These are phyloP conservation scores for Sordariomycetes sp. DNA, from an alignment of 2,329 filamentous ascomycete genomes.

Conservation along the genomic window DNA sequence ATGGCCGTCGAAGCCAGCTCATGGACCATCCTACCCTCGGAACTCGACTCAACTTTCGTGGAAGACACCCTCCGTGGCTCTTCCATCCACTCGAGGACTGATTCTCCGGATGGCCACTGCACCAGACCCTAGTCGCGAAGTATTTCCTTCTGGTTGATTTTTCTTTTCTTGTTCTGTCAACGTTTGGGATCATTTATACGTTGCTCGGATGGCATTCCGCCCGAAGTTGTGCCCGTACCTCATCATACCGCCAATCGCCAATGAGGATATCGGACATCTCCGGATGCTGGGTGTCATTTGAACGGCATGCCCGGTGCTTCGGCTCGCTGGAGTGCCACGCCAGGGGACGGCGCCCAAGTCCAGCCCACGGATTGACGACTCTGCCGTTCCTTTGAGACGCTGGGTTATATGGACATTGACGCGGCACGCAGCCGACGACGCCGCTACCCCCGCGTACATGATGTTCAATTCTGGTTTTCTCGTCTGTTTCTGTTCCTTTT, in stretches of 20 bases:
- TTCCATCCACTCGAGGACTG: neutral
- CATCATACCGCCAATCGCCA: neutral
- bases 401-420: neutral
- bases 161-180: neutral
- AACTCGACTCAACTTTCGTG: neutral
- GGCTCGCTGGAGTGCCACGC: neutral
- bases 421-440: neutral
- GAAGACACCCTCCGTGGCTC: neutral
- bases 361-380: neutral
- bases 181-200: neutral
- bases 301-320: constrained; percentile 5
- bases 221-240: neutral
- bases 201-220: constrained; percentile 3
- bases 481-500: neutral
- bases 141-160: constrained; percentile 3
- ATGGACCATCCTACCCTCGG: neutral
- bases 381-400: neutral
- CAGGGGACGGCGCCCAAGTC: neutral
- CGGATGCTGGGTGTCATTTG: neutral
- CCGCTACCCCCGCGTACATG: neutral
- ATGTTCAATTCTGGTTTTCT: neutral
- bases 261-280: neutral
- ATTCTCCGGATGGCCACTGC: neutral
- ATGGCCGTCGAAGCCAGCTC: neutral
- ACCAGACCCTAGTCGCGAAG: neutral